Conservation (phyloP, 2,329 filamentous ascomycete genomes). For the Exophiala xenobiotica region DNA sequence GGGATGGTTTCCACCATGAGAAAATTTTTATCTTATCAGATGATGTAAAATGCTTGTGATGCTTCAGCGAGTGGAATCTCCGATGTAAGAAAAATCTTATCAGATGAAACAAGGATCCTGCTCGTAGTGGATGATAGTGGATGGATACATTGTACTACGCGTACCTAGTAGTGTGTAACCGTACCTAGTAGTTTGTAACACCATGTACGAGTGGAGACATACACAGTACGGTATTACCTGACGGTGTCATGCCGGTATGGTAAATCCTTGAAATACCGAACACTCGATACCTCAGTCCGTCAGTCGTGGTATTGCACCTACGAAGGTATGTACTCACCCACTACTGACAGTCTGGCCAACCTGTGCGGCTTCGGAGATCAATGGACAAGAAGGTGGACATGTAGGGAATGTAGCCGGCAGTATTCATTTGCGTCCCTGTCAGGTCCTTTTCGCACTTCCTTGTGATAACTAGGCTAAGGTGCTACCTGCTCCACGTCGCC, state of each 20-base stretch:
- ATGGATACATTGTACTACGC: background rate
- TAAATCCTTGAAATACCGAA: background rate
- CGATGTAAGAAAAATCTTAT: no score
- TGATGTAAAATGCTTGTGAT: background rate
- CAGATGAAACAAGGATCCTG: constrained; percentile 3
- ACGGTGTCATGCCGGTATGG: background rate
- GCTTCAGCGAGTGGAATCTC: background rate
- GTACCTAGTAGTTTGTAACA: background rate
- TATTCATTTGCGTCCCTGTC: no score
- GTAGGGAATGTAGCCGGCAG: no score
- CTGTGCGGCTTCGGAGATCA: background rate
- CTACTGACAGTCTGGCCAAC: background rate
- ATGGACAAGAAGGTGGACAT: no score
- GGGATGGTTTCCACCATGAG: background rate
- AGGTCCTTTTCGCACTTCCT: background rate
- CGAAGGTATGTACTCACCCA: no score
- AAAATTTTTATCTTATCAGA: constrained; percentile 10
- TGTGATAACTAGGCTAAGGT: background rate
- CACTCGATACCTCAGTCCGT: background rate
- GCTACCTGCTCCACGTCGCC: constrained; percentile 5
- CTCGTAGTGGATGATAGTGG: background rate
- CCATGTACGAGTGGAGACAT: no score
- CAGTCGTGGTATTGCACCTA: no score
- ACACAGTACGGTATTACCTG: background rate
- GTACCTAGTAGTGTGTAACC: background rate